Percentiles rank a stretch among this genome's conserved stretches.
phyloP scores from a whole-genome alignment of 176 grass and related monocot species.

The Raddia guianensis region DNA sequence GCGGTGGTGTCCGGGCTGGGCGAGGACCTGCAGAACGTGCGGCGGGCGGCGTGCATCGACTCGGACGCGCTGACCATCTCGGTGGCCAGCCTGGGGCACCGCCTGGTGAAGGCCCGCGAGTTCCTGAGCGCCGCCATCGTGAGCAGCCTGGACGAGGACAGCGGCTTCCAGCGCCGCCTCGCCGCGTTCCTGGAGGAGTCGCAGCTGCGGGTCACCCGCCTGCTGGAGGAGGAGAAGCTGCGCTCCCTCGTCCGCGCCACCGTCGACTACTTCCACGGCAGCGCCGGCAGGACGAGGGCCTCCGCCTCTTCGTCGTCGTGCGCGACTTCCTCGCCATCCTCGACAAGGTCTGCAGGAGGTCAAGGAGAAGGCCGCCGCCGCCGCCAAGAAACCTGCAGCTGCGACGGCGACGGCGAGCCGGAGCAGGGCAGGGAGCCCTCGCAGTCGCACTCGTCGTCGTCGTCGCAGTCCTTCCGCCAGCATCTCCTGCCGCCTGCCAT shows the following conservation, averaged over 20 bases:
- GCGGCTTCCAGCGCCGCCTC: conserved; percentile 64
- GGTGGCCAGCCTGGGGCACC: conserved; percentile 64
- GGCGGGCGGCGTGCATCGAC: conserved; percentile 72
- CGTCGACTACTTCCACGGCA: conserved; percentile 83
- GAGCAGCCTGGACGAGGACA: conserved; percentile 62
- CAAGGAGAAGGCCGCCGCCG: conserved; percentile 47
- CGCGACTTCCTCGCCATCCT: conserved; percentile 74
- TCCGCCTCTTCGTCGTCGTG: conserved; percentile 73
- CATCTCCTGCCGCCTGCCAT: conserved; percentile 57
- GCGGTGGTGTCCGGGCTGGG: conserved; percentile 56
- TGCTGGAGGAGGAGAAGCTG: conserved; percentile 73
- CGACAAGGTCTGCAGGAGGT: conserved; percentile 89
- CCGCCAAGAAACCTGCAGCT: conserved; percentile 36
- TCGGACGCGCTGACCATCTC: conserved; percentile 62
- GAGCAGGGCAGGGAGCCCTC: too few relatives aligned
- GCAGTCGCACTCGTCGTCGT: conserved; percentile 21
- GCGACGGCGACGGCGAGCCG: not conserved
- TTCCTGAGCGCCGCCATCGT: conserved; percentile 70
- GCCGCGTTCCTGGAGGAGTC: conserved; percentile 58
- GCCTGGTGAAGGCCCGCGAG: conserved; percentile 59
- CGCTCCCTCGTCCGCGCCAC: conserved; percentile 65
- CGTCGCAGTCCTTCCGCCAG: conserved; percentile 42
- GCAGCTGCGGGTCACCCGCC: conserved; percentile 52
- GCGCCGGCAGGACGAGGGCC: conserved; percentile 70
- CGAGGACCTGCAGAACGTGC: conserved; percentile 72